A percentile compares a stretch with the other conserved stretches of the same genome.
Conservation (phyloP, 2,329 filamentous ascomycete genomes). For the Clarireedia paspali region DNA sequence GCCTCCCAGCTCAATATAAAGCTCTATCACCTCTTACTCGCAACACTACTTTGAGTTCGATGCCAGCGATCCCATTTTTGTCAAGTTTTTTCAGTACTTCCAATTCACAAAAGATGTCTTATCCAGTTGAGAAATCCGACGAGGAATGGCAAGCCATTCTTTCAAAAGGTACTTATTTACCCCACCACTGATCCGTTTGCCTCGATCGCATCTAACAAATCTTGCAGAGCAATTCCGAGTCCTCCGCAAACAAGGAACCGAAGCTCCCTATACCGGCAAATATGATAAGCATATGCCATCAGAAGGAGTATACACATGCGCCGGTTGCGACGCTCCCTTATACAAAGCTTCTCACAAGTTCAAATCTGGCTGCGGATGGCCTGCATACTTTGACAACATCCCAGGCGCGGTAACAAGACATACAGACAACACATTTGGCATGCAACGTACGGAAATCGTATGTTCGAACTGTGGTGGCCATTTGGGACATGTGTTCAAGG, state of each 20-base stretch:
- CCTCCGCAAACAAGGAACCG: conserved; percentile 86
- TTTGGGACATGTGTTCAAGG: conserved; percentile 86
- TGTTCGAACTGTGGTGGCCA: conserved; percentile 93
- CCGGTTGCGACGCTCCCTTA: conserved; percentile 76
- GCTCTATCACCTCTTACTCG: conserved; percentile 30
- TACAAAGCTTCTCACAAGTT: conserved; percentile 96
- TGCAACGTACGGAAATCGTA: conserved; percentile 85
- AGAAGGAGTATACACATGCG: conserved; percentile 77
- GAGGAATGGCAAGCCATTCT: conserved; percentile 88
- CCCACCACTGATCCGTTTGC: not conserved
- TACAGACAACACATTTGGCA: conserved; percentile 69
- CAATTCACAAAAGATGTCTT: conserved; percentile 53
- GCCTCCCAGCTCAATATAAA: conserved; percentile 23
- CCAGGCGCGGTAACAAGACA: conserved; percentile 83
- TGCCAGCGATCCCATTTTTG: conserved; percentile 73
- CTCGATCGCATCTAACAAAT: conserved; percentile 27
- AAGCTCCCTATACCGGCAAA: conserved; percentile 68
- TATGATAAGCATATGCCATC: conserved; percentile 80
- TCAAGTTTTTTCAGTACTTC: conserved; percentile 62
- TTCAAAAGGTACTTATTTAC: conserved; percentile 47
- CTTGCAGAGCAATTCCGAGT: conserved; percentile 84
- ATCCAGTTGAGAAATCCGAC: conserved; percentile 71
- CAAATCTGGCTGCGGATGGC: conserved; percentile 94
- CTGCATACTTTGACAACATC: conserved; percentile 92
- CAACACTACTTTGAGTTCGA: conserved; percentile 45